Evolutionary conservation across 2,329 filamentous ascomycete species (phyloP).

Genomic region (Fusarium papillatum): DNA sequence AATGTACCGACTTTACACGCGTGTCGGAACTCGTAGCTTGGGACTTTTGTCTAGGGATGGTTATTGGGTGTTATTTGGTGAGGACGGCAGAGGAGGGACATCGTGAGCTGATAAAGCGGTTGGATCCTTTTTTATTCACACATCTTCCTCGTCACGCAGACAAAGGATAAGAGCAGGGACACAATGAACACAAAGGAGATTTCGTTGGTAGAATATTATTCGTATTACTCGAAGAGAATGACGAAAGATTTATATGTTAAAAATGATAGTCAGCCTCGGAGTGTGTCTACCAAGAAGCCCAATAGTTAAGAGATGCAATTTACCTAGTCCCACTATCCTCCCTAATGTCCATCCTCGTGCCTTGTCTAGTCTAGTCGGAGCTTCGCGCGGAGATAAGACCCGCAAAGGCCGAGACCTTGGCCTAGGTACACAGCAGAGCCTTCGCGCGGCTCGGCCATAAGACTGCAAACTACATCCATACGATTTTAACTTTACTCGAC

Average conservation of each 20-base stretch:
- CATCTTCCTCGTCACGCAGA: neutral
- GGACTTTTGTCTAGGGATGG: neutral
- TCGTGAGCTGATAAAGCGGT: neutral
- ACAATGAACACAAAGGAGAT: neutral
- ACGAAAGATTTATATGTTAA: neutral
- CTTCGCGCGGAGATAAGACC: neutral
- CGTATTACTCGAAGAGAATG: neutral
- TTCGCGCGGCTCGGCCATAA: neutral
- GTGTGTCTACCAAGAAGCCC: neutral
- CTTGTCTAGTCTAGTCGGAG: neutral
- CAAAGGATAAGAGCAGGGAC: neutral
- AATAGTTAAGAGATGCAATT: neutral
- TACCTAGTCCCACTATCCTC: neutral
- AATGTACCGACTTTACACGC: neutral
- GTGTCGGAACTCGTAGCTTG: neutral
- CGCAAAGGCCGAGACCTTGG: neutral
- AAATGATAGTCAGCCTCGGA: neutral
- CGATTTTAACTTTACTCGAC: neutral
- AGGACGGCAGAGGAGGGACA: neutral
- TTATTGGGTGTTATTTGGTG: neutral
- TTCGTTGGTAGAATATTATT: neutral
- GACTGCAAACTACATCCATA: neutral
- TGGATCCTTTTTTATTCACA: neutral
- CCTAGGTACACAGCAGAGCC: neutral
- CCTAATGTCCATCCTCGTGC: neutral